Evolutionary conservation across 192 early-diverging fungal genomes (phyloP), one percentile per base, ranked within the genome.

Genomic region (Kappamyces sp.): DNA sequence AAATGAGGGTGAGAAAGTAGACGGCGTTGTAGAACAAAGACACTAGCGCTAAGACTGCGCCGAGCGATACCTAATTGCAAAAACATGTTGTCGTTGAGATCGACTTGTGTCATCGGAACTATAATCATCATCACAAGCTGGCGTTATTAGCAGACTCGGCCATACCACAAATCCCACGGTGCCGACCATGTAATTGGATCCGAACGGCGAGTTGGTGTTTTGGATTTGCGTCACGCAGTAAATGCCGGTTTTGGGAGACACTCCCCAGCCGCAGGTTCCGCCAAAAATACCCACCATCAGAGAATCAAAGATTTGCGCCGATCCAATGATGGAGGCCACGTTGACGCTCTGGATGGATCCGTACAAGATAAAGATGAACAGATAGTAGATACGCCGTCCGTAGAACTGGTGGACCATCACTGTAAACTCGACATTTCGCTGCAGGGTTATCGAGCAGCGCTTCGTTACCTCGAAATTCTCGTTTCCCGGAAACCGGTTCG

Each of bases 401-500:
- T 86, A 76, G 54, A 80, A 88, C 47, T 65, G 79, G 47, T 82
- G 74, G 2, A 83, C 81, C 37, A 89, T 65, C 15, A 81, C 82
- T 1, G 87, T 82, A 54, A 88, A 80, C 64, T 89, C 87, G 15
- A 89, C 70, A 58, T 84, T 78, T 8, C 70, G 53, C 78, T 84
- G 57, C 40, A 3, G 1, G 32, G 32, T 4, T 43, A 4, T 36
- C 33, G 3, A 32, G 39, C 12, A 1, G 22, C 36, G 8, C 12
- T 42, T 15, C 30, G 49, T 47, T 35, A 81, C 84, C 55, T 87
- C 83, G 50, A 86, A 84, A 52, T 70, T 69, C 43, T 85, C 79
- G 63, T 89, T 89, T 12, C 85, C 87, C 1, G 77, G 74, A 63
- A 87, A 79, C 47, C 73, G 72, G 5, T 83, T 85, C 71, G 85